Base-by-base conservation (phyloP, 2,329 filamentous ascomycete genomes). In the Teratosphaeria viscida region DNA sequence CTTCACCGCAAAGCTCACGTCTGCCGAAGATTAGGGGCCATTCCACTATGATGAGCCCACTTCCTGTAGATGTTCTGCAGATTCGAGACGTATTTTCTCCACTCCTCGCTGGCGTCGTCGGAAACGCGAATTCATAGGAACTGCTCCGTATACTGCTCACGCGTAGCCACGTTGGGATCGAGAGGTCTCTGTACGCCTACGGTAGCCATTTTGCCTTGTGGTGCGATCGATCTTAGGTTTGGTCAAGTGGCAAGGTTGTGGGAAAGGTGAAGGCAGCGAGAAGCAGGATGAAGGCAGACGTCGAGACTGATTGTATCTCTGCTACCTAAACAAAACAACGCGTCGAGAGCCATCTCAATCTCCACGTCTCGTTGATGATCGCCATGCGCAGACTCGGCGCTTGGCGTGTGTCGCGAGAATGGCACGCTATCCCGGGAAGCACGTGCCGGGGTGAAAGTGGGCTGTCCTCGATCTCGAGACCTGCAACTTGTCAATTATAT, bases 1-100 rank as follows among this genome's bases (percentile, higher is more conserved):
- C 8, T 16, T n/a, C 2, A 19, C 16, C 23, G n/a, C 1, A n/a
- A 49, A 49, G 43, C 43, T 49, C 43, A 49, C 43, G 67, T 73
- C 55, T 74, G 71, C 27, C 71, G 61, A 1, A 71, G 57, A 57
- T 74, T 74, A 0, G 62, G 55, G 10, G 55, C 62, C 72, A 75
- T 74, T 23, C 70, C 70, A 35, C 62, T 54, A 56, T 74, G 71
- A 35, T 69, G 56, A 2, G 65, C 66, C n/a, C 74, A 65, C 56
- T 68, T 64, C 19, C 63, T 55, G 34, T 70, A 59, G 5, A 74
- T 62, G 10, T 57, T 56, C 23, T 64, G 59, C 23, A 65, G 63
- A 12, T 55, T 43, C 11, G 61, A 54, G 39, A 64, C 65, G 19
- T 64, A 55, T n/a, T 62, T 56, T 47, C 63, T 64, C 62, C 63